These are phyloP conservation scores for Colletotrichum spinosum DNA, from an alignment of 2,329 filamentous ascomycete genomes.

Conservation along the genomic window DNA sequence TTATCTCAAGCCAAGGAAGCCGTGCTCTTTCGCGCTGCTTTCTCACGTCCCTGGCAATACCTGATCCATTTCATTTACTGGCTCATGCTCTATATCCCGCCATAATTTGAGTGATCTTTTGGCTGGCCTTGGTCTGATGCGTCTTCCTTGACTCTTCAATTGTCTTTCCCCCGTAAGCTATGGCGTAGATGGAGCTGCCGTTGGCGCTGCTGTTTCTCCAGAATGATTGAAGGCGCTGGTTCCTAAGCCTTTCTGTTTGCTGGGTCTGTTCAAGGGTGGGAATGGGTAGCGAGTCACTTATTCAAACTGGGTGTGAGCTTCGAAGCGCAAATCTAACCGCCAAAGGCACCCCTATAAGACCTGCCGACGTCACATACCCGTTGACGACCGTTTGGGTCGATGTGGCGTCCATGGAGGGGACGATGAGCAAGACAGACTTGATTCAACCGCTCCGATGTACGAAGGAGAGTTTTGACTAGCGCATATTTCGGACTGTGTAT, in stretches of 20 bases:
- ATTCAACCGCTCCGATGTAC: too few relatives aligned
- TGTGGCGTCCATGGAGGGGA: too few relatives aligned
- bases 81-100: background rate
- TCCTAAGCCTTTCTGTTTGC: background rate
- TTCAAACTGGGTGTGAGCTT: too few relatives aligned
- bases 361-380: background rate
- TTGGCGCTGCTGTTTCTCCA: background rate
- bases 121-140: background rate
- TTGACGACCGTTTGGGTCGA: background rate
- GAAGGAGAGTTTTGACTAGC: too few relatives aligned
- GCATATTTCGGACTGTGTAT: too few relatives aligned
- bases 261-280: background rate
- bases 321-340: too few relatives aligned
- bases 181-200: background rate
- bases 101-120: background rate
- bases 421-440: too few relatives aligned
- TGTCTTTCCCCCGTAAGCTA: background rate
- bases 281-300: background rate
- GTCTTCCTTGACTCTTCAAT: background rate
- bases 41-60: too few relatives aligned
- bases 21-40: too few relatives aligned
- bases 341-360: background rate
- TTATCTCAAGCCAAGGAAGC: background rate
- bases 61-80: too few relatives aligned
- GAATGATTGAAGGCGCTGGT: background rate